Evolutionary conservation across 257 asterid genomes (phyloP).

Genomic region (Apocynum venetum): DNA sequence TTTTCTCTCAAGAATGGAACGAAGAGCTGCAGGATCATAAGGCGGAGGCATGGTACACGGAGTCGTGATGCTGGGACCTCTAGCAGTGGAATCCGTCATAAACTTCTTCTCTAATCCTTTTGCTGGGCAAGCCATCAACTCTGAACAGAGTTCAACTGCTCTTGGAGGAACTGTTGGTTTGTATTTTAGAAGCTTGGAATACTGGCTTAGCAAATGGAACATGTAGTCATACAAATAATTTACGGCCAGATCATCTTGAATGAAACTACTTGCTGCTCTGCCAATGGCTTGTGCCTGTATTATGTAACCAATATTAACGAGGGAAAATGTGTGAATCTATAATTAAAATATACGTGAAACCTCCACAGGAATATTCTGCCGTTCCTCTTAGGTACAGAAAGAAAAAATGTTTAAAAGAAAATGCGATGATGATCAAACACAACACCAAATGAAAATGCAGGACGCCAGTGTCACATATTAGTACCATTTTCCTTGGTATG

Average conservation of each 20-base stretch:
- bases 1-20: conserved; percentile 35
- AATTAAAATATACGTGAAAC: neutral
- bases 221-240: conserved; percentile 82
- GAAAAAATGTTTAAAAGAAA: neutral
- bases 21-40: conserved; percentile 50
- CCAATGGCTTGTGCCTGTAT: conserved; percentile 74
- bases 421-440: neutral
- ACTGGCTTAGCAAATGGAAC: conserved; percentile 65
- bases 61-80: conserved; percentile 33
- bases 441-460: neutral
- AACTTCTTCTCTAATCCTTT: conserved; percentile 45
- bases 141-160: conserved; percentile 69
- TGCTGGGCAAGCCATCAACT: conserved; percentile 58
- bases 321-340: neutral
- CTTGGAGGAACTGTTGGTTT: conserved; percentile 50
- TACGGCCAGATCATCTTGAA: conserved; percentile 52
- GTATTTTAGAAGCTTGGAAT: conserved; percentile 65
- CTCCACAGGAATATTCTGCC: neutral
- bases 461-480: neutral
- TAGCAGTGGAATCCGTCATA: conserved; percentile 60
- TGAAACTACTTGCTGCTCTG: conserved; percentile 50
- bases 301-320: neutral
- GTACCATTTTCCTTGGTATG: neutral
- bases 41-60: conserved; percentile 82
- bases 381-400: neutral